Evolutionary conservation across 805 yeast genomes (phyloP).

Genomic region (Nakazawaea molendinolei): DNA sequence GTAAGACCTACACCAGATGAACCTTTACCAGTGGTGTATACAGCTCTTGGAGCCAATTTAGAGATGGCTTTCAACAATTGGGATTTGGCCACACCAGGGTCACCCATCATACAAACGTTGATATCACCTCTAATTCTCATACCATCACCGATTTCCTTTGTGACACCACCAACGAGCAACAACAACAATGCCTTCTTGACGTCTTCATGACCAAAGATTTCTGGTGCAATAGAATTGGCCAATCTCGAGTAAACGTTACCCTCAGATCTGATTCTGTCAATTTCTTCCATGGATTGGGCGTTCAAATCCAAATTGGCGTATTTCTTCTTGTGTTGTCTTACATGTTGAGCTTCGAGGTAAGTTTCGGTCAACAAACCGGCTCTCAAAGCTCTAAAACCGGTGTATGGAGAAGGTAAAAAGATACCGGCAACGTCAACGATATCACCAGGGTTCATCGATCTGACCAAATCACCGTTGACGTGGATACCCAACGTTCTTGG

Average conservation of each 20-base stretch:
- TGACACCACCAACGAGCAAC: constrained; percentile 89
- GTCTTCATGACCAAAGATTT: constrained; percentile 90
- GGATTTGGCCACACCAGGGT: constrained; percentile 99
- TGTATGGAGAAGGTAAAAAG: constrained; percentile 89
- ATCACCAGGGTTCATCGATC: constrained; percentile 90
- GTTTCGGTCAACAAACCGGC: constrained; percentile 96
- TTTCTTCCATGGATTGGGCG: constrained; percentile 46
- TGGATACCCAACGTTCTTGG: constrained; percentile 85
- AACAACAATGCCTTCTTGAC: constrained; percentile 85
- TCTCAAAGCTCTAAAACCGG: constrained; percentile 86
- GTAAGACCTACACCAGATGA: constrained; percentile 98
- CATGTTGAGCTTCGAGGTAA: constrained; percentile 79
- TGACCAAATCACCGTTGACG: constrained; percentile 86
- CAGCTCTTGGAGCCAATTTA: constrained; percentile 92
- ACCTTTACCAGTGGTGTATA: constrained; percentile 97
- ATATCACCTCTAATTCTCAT: constrained; percentile 96
- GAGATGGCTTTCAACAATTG: constrained; percentile 87
- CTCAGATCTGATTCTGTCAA: constrained; percentile 44
- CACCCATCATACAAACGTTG: constrained; percentile 95
- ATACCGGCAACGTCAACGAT: constrained; percentile 90
- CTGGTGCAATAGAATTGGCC: constrained; percentile 93
- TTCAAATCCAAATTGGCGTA: constrained; percentile 62
- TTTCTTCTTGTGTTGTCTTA: constrained; percentile 83
- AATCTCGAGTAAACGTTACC: constrained; percentile 76
- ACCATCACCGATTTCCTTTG: constrained; percentile 93